A percentile compares a stretch with the other conserved stretches of the same genome.
These are phyloP conservation scores for Scheffersomyces lignosus DNA, from an alignment of 805 yeast species.

Conservation along the genomic window DNA sequence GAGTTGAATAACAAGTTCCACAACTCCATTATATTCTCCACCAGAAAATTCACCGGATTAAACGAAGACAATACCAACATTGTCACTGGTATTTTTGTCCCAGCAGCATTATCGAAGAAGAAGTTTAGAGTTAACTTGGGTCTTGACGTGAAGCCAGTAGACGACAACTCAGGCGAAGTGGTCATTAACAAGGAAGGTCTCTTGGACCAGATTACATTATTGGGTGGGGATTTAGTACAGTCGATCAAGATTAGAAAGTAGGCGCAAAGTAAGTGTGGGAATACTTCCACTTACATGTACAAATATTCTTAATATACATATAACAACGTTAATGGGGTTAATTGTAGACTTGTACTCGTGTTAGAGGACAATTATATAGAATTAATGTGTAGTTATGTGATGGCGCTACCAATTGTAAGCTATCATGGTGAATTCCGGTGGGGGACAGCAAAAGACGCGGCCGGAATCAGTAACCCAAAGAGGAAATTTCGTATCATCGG, in stretches of 20 bases:
- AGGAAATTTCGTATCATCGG: no score
- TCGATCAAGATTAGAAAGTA: constrained; percentile 35
- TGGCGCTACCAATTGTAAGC: no score
- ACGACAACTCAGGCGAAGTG: constrained; percentile 50
- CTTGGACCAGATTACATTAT: constrained; percentile 64
- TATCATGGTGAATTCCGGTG: no score
- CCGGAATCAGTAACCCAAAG: no score
- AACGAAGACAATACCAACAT: constrained; percentile 58
- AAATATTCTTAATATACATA: constrained; percentile 3
- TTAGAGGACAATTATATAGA: no score
- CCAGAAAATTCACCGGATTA: constrained; percentile 53
- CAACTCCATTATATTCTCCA: constrained; percentile 69
- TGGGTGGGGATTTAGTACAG: constrained; percentile 65
- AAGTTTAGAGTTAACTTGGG: constrained; percentile 82
- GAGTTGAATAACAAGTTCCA: constrained; percentile 66
- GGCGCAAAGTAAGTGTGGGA: constrained; percentile 2
- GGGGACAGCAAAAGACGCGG: no score
- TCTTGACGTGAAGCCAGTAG: constrained; percentile 65
- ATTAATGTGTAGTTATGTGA: no score
- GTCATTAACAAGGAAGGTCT: constrained; percentile 69
- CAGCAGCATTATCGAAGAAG: constrained; percentile 55
- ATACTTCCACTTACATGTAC: constrained; percentile 1
- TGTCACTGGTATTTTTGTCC: constrained; percentile 80
- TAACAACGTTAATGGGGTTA: no score
- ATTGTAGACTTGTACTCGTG: no score